Percentiles rank a stretch among this genome's conserved stretches.
These are phyloP conservation scores for Penicillium sp. DNA, from an alignment of 2,329 filamentous ascomycete genomes.

Conservation along the genomic window DNA sequence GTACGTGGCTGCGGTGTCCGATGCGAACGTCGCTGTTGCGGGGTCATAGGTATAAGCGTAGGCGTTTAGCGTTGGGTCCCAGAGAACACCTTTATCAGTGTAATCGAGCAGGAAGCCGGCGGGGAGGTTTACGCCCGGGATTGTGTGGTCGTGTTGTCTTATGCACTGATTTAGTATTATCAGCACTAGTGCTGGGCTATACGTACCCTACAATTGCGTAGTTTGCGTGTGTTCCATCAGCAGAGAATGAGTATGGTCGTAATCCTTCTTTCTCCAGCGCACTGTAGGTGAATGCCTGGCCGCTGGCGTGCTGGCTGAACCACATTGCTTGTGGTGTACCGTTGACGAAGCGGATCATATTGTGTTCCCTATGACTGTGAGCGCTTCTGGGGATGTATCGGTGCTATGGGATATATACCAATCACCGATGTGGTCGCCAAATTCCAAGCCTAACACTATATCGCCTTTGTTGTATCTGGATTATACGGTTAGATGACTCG, in stretches of 20 bases:
- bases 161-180: background rate
- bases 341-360: slow-evolving; percentile 64
- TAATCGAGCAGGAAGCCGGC: slow-evolving; percentile 55
- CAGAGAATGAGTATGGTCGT: slow-evolving; percentile 59
- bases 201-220: slow-evolving; percentile 56
- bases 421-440: slow-evolving; percentile 64
- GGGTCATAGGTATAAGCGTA: slow-evolving; percentile 58
- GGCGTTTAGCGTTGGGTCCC: slow-evolving; percentile 59
- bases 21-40: slow-evolving; percentile 43
- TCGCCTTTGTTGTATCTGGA: slow-evolving; percentile 55
- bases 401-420: slow-evolving; percentile 43
- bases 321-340: slow-evolving; percentile 57
- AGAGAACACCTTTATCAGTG: slow-evolving; percentile 55
- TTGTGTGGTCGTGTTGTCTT: slow-evolving; percentile 62
- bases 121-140: slow-evolving; percentile 60
- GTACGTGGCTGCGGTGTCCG: slow-evolving; percentile 44
- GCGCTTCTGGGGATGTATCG: background rate
- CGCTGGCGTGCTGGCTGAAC: slow-evolving; percentile 63
- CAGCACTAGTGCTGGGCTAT: background rate
- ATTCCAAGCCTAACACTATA: slow-evolving; percentile 49
- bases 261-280: slow-evolving; percentile 54
- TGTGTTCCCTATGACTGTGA: slow-evolving; percentile 55
- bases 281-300: slow-evolving; percentile 62
- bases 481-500: slow-evolving; percentile 1
- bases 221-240: slow-evolving; percentile 63